Evolutionary conservation across 495 filamentous ascomycete genomes (phyloP), one percentile per base, ranked within the genome.

Genomic region (Tuber magnatum): DNA sequence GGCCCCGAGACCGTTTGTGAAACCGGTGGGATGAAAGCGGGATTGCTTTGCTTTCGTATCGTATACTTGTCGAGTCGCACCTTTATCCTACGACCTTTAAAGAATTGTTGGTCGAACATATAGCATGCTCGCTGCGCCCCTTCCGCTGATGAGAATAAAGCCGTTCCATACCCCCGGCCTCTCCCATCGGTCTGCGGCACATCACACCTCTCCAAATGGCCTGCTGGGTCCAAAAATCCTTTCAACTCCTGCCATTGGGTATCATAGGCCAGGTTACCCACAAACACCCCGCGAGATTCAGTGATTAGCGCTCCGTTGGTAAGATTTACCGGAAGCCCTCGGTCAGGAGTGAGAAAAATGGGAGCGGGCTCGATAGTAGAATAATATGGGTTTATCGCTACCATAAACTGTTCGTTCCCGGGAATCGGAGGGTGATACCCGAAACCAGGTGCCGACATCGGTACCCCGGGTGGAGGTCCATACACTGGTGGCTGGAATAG

Each of bases 241-340:
- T 77, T 81, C 38, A 81, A 68, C 48, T 81, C 78, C 65, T 76
- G 69, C 78, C 78, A 80, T 43, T 65, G 71, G 9, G 79, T 73
- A 38, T 78, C 73, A 46, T 73, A 81, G 40, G 73, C 61, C 41
- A 81, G 44, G 65, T 80, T 77, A 14, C 80, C 74, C 14, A 81
- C 74, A 61, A 81, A 80, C 12, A 81, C 72, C 32, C 78, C 73
- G 12, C 78, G 75, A 10, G 70, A 65, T 70, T 81, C 80, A 32
- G 75, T 81, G 39, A 73, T 70, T 22, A 81, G 70, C 7, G 79
- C 80, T 7, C 79, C 79, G 40, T 73, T 68, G 69, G 61, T 73
- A 32, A 81, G 40, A 43, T 81, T 81, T n/a, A 81, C 73, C 20
- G 79, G 76, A 28, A 78, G 77, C 18, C 74, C 77, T 73, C 69